Base-by-base conservation (phyloP, 495 filamentous ascomycete genomes). In the Hypoxylon perforatum region DNA sequence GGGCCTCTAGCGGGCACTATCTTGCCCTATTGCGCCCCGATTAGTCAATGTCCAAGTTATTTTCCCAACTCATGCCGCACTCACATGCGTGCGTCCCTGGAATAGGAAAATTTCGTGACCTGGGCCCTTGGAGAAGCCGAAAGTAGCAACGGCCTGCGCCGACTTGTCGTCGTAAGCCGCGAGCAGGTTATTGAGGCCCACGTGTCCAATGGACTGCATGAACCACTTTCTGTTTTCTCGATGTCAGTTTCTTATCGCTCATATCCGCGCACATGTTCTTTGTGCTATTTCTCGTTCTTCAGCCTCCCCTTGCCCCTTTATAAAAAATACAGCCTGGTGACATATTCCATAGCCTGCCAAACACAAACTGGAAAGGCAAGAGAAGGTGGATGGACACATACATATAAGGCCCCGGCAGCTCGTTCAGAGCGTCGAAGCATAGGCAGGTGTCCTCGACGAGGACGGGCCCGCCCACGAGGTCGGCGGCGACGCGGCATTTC, bases 321-420 rank as follows among this genome's bases (percentile, higher is more conserved):
- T n/a, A n/a, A n/a, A n/a, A n/a, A n/a, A n/a, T n/a, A n/a, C n/a
- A n/a, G n/a, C n/a, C n/a, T n/a, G n/a, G n/a, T n/a, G n/a, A n/a
- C n/a, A n/a, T n/a, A n/a, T n/a, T n/a, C n/a, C n/a, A n/a, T n/a
- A n/a, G 6, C 21, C 50, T 15, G 3, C 35, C 50, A 38, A 47
- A 21, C 50, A 42, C 14, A 46, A 47, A 23, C 21, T 33, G 45
- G 0, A 3, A 41, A 55, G 30, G 23, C 36, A 36, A 38, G 22
- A n/a, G 14, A 33, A 28, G n/a, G 18, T 2, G 17, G 41, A 54
- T 15, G 15, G 15, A 23, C 17, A 76, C 87, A 45, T 81, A 97
- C 94, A 99, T 94, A 75, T 99, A 99, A 23, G 95, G 93, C 2
- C 95, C 95, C n/a, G 95, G 95, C 38, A 99, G 81, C 11, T 92